Conservation (phyloP, 805 yeast species). For the Maudiozyma barnettii region DNA sequence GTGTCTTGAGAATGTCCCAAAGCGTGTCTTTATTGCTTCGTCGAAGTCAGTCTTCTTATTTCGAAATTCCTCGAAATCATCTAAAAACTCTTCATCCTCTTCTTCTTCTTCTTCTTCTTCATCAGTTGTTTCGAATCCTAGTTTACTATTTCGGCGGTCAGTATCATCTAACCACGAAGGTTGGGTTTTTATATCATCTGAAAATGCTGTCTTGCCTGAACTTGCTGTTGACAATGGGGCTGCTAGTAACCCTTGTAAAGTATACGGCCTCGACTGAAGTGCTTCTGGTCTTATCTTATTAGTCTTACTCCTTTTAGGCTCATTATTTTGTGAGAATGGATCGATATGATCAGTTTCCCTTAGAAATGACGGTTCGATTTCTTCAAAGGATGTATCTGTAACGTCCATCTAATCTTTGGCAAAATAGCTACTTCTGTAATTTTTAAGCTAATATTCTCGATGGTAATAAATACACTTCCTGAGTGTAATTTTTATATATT, state of each 20-base stretch:
- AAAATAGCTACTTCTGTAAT: too few relatives aligned
- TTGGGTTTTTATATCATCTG: constrained; percentile 9
- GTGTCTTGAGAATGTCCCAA: neutral
- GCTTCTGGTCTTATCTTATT: neutral
- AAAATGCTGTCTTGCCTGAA: constrained; percentile 25
- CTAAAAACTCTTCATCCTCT: constrained; percentile 19
- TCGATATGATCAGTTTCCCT: neutral
- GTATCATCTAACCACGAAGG: neutral
- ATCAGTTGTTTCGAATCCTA: constrained; percentile 6
- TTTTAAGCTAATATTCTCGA: too few relatives aligned
- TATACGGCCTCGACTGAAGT: neutral
- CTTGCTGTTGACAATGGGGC: constrained; percentile 23
- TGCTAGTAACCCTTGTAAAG: constrained; percentile 4
- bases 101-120: too few relatives aligned
- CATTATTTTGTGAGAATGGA: neutral
- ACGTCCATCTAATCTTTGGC: constrained; percentile 4
- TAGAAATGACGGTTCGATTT: constrained; percentile 22
- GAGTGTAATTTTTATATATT: too few relatives aligned
- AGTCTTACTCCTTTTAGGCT: neutral
- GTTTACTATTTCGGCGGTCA: neutral
- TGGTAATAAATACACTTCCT: too few relatives aligned
- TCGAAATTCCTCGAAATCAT: constrained; percentile 25
- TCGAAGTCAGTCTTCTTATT: constrained; percentile 19
- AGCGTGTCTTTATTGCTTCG: constrained; percentile 18
- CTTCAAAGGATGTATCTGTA: constrained; percentile 28